Conservation (phyloP, 441 rosid genomes). For the Hura crepitans region DNA sequence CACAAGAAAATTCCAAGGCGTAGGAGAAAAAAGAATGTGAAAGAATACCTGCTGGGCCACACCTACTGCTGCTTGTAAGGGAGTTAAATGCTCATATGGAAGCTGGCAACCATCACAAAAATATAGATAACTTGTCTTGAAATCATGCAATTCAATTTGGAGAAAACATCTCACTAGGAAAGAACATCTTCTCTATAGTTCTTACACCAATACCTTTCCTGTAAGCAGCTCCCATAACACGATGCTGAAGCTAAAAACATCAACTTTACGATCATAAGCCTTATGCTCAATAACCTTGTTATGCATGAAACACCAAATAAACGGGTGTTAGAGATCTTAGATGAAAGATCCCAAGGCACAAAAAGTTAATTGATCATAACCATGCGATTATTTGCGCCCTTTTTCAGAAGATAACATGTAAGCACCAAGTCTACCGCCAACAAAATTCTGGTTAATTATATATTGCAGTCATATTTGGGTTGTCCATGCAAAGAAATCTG, state of each 20-base stretch:
- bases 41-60: slow-evolving; percentile 59
- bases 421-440: not conserved
- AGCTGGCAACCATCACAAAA: slow-evolving; percentile 39
- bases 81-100: slow-evolving; percentile 55
- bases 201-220: slow-evolving; percentile 45
- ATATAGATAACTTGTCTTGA: not conserved
- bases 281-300: slow-evolving; percentile 66
- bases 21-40: not conserved
- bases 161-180: not conserved
- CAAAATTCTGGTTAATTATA: not conserved
- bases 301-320: slow-evolving; percentile 27
- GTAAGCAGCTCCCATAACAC: slow-evolving; percentile 73
- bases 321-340: slow-evolving; percentile 25
- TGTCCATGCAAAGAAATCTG: not conserved
- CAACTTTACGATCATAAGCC: slow-evolving; percentile 62
- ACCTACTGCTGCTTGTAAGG: slow-evolving; percentile 66
- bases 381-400: not conserved
- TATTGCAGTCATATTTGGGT: not conserved
- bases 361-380: slow-evolving; percentile 6
- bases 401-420: not conserved
- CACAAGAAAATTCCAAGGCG: no score
- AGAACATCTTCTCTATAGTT: slow-evolving; percentile 6
- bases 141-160: not conserved
- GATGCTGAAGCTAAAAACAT: slow-evolving; percentile 63
- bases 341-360: slow-evolving; percentile 18